Evolutionary conservation across 345 rosid species (phyloP).

Genomic region (Citrus australasica): DNA sequence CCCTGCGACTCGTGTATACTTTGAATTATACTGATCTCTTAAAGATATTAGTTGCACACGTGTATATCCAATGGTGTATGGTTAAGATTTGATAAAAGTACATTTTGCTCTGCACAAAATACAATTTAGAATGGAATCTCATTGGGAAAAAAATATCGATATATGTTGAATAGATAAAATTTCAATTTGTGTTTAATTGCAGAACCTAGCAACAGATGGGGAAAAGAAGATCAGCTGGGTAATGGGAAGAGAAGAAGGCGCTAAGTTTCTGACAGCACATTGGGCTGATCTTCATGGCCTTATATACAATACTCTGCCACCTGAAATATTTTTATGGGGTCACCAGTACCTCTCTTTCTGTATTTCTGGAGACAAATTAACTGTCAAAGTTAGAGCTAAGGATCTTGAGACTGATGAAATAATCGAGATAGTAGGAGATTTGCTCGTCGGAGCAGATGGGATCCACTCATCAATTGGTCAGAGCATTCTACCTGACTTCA

Average conservation of each 20-base stretch:
- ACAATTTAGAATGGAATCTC: too few relatives aligned
- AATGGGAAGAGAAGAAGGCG: slow-evolving; percentile 56
- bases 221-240: slow-evolving; percentile 28
- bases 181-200: not conserved
- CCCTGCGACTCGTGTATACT: too few relatives aligned
- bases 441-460: slow-evolving; percentile 78
- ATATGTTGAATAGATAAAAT: too few relatives aligned
- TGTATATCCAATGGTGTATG: too few relatives aligned
- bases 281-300: slow-evolving; percentile 73
- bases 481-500: slow-evolving; percentile 14
- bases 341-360: slow-evolving; percentile 50
- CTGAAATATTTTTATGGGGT: slow-evolving; percentile 53
- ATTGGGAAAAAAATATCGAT: too few relatives aligned
- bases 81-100: too few relatives aligned
- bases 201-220: slow-evolving; percentile 52
- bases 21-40: too few relatives aligned
- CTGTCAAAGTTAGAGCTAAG: slow-evolving; percentile 46
- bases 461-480: slow-evolving; percentile 58
- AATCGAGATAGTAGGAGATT: slow-evolving; percentile 50
- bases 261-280: slow-evolving; percentile 57
- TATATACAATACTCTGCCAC: slow-evolving; percentile 41
- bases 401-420: slow-evolving; percentile 36
- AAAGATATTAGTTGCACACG: too few relatives aligned
- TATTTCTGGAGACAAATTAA: slow-evolving; percentile 35
- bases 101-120: too few relatives aligned